Conservation (phyloP, 1,284 basidiomycete genomes). For the Ustilago shanxiensis region DNA sequence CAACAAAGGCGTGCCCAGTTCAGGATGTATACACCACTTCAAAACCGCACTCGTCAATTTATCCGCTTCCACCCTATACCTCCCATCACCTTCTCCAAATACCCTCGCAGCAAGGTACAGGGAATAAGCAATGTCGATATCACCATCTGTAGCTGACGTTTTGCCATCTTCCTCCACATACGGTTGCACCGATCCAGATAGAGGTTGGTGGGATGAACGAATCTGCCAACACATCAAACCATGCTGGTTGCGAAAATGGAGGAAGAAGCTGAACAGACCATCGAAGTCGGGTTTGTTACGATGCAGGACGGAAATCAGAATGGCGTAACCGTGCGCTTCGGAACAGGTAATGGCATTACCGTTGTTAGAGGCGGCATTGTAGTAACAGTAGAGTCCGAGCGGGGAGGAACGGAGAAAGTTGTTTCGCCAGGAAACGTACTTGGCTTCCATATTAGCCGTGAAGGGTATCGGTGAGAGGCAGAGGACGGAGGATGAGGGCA, state of each 20-base stretch:
- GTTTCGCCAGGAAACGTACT: conserved; percentile 46
- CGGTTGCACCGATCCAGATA: conserved; percentile 12
- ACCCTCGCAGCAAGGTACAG: conserved; percentile 47
- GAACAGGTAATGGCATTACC: conserved; percentile 66
- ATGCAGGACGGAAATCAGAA: conserved; percentile 63
- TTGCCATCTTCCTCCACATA: conserved; percentile 58
- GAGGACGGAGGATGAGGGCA: not conserved
- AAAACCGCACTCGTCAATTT: conserved; percentile 40
- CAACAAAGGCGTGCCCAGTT: conserved; percentile 53
- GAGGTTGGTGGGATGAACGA: conserved; percentile 28
- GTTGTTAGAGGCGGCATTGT: conserved; percentile 59
- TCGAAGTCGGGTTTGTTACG: conserved; percentile 60
- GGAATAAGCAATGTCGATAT: conserved; percentile 63
- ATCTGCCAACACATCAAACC: conserved; percentile 67
- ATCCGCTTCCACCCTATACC: conserved; percentile 52
- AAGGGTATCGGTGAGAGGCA: no score
- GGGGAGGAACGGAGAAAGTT: conserved; percentile 40
- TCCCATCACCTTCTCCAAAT: conserved; percentile 48
- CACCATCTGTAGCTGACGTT: conserved; percentile 63
- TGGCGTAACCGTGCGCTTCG: conserved; percentile 66
- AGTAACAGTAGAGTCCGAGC: conserved; percentile 59
- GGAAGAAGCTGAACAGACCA: conserved; percentile 57
- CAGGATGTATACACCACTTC: conserved; percentile 50
- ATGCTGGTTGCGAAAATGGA: conserved; percentile 49
- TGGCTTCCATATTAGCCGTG: conserved; percentile 61